phyloP scores from a whole-genome alignment of 805 yeast species.

The Pichia scutulata region DNA sequence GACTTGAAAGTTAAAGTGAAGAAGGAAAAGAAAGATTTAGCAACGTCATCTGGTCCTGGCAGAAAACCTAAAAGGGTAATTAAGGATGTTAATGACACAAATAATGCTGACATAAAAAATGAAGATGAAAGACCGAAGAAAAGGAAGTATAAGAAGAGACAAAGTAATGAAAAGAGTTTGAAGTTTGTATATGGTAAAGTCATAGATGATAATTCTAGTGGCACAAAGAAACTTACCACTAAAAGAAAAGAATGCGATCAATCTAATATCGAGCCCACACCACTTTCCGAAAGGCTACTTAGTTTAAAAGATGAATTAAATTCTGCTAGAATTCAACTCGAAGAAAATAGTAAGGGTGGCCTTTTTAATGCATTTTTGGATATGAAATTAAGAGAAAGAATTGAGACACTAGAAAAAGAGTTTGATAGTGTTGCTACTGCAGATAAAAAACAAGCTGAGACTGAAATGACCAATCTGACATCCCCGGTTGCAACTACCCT shows the following conservation, averaged over 20 bases:
- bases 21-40: slow-evolving; percentile 1
- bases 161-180: slow-evolving; percentile 1
- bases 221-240: background rate
- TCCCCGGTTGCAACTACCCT: background rate
- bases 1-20: background rate
- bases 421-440: background rate
- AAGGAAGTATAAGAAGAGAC: slow-evolving; percentile 1
- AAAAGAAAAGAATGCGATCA: background rate
- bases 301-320: background rate
- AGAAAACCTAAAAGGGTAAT: background rate
- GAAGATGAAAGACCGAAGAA: background rate
- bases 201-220: background rate
- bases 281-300: background rate
- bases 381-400: slow-evolving; percentile 8
- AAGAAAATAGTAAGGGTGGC: slow-evolving; percentile 5
- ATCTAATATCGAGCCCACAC: background rate
- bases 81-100: background rate
- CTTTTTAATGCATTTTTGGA: slow-evolving; percentile 9
- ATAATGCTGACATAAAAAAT: background rate
- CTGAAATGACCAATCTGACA: background rate
- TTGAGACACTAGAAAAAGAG: slow-evolving; percentile 5
- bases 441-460: background rate
- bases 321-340: background rate
- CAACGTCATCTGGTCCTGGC: background rate
- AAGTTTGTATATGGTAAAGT: slow-evolving; percentile 7